These are phyloP conservation scores for Blastobotrys muscicola DNA, from an alignment of 805 yeast genomes.

Conservation along the genomic window DNA sequence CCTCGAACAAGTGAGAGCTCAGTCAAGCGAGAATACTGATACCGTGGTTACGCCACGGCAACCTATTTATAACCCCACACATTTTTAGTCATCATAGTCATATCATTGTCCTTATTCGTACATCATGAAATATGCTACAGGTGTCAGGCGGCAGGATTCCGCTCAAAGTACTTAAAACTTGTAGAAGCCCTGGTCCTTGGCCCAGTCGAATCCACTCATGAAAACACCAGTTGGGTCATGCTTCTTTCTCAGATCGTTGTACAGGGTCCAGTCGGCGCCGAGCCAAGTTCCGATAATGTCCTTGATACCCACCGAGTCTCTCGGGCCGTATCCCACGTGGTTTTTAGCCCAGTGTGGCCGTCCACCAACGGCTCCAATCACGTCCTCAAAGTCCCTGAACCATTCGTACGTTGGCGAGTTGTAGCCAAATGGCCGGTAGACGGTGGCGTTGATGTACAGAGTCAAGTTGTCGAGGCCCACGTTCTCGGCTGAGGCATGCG, in stretches of 20 bases:
- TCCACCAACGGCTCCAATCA: slow-evolving; percentile 72
- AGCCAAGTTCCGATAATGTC: slow-evolving; percentile 66
- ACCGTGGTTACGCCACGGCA: too few species aligned
- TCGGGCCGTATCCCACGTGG: slow-evolving; percentile 52
- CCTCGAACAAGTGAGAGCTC: background rate
- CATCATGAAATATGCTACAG: too few species aligned
- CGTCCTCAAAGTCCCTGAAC: slow-evolving; percentile 75
- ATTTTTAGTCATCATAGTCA: too few species aligned
- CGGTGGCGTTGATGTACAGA: slow-evolving; percentile 82
- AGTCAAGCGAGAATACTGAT: too few species aligned
- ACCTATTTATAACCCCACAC: too few species aligned
- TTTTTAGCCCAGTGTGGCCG: slow-evolving; percentile 99
- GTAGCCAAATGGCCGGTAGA: slow-evolving; percentile 85
- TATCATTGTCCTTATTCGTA: too few species aligned
- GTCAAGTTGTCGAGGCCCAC: slow-evolving; percentile 52
- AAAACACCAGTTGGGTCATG: slow-evolving; percentile 80
- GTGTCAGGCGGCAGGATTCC: too few species aligned
- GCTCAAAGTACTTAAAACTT: too few species aligned
- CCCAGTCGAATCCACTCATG: slow-evolving; percentile 1
- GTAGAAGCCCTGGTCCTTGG: too few species aligned
- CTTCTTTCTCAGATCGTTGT: slow-evolving; percentile 52
- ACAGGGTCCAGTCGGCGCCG: slow-evolving; percentile 56
- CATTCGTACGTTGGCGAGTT: slow-evolving; percentile 63
- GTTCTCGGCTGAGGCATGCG: slow-evolving; percentile 26
- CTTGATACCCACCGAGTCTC: slow-evolving; percentile 29